A percentile compares a stretch with the other conserved stretches of the same genome.
phyloP scores from a whole-genome alignment of 805 yeast genomes.

The Starmerella stigmatis region DNA sequence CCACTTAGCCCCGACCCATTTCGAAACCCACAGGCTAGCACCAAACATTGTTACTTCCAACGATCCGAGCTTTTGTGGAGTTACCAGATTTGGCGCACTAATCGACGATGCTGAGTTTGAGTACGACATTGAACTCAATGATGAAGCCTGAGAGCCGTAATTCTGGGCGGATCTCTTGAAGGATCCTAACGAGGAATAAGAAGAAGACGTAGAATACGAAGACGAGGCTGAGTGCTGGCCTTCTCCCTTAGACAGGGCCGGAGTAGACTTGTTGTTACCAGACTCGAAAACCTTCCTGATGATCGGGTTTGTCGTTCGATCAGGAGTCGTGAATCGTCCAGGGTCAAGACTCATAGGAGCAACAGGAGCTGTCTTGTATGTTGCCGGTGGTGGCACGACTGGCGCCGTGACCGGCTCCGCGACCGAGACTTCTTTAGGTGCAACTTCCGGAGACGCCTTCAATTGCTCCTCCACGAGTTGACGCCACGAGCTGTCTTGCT shows the following conservation, averaged over 20 bases:
- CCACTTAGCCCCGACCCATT: slow-evolving; percentile 23
- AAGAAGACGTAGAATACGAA: slow-evolving; percentile 17
- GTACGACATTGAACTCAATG: slow-evolving; percentile 5
- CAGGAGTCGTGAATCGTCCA: neutral
- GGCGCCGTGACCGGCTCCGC: no score
- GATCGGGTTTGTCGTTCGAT: slow-evolving; percentile 4
- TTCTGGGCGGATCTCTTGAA: slow-evolving; percentile 16
- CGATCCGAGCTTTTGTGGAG: neutral
- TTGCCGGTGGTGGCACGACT: neutral
- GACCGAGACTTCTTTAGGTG: no score
- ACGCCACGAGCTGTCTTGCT: slow-evolving; percentile 3
- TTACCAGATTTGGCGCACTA: slow-evolving; percentile 10
- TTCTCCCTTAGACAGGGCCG: slow-evolving; percentile 2
- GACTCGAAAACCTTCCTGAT: slow-evolving; percentile 12
- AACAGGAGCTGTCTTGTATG: neutral
- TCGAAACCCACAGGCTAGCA: slow-evolving; percentile 24
- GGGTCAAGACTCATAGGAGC: slow-evolving; percentile 3
- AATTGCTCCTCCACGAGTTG: neutral
- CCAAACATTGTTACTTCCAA: slow-evolving; percentile 15
- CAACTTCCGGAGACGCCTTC: no score
- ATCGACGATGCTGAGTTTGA: slow-evolving; percentile 12
- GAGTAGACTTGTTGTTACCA: slow-evolving; percentile 16
- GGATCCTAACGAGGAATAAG: slow-evolving; percentile 17
- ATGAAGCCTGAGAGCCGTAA: slow-evolving; percentile 14
- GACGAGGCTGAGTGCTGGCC: slow-evolving; percentile 17